Evolutionary conservation across 2,329 filamentous ascomycete genomes (phyloP).

Genomic region (Cryoendolithus antarcticus): DNA sequence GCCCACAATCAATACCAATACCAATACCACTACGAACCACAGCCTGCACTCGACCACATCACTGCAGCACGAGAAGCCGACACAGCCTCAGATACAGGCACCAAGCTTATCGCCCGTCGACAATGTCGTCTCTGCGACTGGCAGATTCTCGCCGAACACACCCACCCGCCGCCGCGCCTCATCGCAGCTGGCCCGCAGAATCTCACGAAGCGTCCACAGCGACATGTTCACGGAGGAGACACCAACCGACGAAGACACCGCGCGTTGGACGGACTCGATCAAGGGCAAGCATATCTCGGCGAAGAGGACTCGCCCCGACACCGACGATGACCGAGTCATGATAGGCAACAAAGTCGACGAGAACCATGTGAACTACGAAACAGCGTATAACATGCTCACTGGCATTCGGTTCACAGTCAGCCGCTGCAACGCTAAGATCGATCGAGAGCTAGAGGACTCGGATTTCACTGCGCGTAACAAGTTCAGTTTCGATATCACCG

Average conservation of each 20-base stretch:
- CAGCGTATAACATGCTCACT: constrained; percentile 98
- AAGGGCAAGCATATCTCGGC: constrained; percentile 74
- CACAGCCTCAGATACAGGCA: no score
- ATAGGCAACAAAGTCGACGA: constrained; percentile 97
- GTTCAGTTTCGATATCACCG: constrained; percentile 96
- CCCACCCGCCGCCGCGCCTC: constrained; percentile 61
- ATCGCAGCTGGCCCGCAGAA: constrained; percentile 66
- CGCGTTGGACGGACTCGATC: constrained; percentile 85
- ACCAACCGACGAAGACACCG: constrained; percentile 76
- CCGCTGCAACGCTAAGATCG: constrained; percentile 90
- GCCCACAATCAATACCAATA: no score
- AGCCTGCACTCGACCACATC: no score
- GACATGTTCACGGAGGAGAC: constrained; percentile 70
- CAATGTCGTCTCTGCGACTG: constrained; percentile 48
- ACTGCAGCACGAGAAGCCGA: no score
- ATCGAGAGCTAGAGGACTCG: constrained; percentile 74
- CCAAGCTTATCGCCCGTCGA: no score
- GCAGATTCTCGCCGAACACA: constrained; percentile 66
- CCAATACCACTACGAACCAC: no score
- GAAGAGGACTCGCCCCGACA: constrained; percentile 69
- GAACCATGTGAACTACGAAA: constrained; percentile 92
- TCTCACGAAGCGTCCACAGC: constrained; percentile 65
- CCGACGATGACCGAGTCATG: constrained; percentile 82
- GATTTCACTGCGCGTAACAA: constrained; percentile 95
- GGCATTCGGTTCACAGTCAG: constrained; percentile 96